phyloP scores from a whole-genome alignment of 2,329 filamentous ascomycete genomes.

The Pleurostoma richardsiae region DNA sequence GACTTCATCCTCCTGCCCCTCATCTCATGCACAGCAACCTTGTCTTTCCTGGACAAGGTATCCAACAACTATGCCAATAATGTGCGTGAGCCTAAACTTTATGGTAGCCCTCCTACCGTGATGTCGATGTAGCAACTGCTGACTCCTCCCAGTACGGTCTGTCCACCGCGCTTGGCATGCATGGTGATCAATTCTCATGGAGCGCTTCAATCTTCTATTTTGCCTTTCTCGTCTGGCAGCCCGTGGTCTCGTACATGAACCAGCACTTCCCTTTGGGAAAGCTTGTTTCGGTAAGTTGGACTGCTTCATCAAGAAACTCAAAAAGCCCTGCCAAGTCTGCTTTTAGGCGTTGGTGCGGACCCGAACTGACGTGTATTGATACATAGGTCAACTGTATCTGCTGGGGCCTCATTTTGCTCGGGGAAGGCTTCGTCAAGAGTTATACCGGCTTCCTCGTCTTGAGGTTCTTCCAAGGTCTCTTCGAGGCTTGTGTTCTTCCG shows the following conservation, averaged over 20 bases:
- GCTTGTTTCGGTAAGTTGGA: not conserved
- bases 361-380: too few species aligned
- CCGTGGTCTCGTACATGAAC: not conserved
- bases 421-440: not conserved
- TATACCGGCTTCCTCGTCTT: not conserved
- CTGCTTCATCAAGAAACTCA: too few species aligned
- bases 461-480: slow-evolving; percentile 38
- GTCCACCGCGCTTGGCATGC: not conserved
- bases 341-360: too few species aligned
- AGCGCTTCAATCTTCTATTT: not conserved
- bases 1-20: slow-evolving; percentile 8
- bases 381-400: not conserved
- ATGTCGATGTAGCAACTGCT: not conserved
- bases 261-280: not conserved
- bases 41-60: slow-evolving; percentile 1
- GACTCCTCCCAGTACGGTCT: not conserved
- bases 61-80: slow-evolving; percentile 1
- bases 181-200: slow-evolving; percentile 1
- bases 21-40: not conserved
- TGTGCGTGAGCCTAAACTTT: not conserved
- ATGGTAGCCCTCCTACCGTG: too few species aligned
- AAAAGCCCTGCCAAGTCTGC: too few species aligned
- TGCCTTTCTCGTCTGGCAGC: not conserved
- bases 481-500: slow-evolving; percentile 42
- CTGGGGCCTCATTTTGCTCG: not conserved